These are phyloP conservation scores for Coemansia sp. DNA, from an alignment of 192 early-diverging fungal species.

Conservation along the genomic window DNA sequence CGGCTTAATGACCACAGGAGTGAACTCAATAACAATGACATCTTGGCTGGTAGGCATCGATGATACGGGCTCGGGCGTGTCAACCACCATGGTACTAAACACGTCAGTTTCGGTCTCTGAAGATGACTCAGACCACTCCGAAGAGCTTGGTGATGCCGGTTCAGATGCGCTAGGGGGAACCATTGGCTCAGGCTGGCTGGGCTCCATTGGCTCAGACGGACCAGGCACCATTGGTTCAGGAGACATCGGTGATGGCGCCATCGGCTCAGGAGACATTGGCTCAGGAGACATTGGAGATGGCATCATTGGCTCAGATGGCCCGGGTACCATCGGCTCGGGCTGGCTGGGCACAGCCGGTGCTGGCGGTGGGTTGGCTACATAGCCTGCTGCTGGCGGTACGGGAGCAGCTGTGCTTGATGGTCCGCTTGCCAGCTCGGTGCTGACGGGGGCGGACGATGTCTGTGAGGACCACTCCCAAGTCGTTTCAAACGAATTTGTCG, in stretches of 20 bases:
- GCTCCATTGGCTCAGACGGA: not conserved
- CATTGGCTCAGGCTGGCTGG: too few relatives aligned
- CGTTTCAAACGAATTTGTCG: not conserved
- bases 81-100: too few relatives aligned
- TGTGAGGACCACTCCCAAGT: not conserved
- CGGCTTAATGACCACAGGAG: constrained; percentile 7
- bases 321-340: constrained; percentile 1
- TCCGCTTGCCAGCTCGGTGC: too few relatives aligned
- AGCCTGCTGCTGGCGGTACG: constrained; percentile 11
- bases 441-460: not conserved
- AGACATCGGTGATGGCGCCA: too few relatives aligned
- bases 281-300: too few relatives aligned
- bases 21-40: constrained; percentile 24
- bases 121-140: too few relatives aligned
- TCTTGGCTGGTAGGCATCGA: too few relatives aligned
- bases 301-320: not conserved
- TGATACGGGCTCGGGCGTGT: too few relatives aligned
- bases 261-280: too few relatives aligned
- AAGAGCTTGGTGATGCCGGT: too few relatives aligned
- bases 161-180: too few relatives aligned
- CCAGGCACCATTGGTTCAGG: constrained; percentile 1
- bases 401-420: constrained; percentile 6
- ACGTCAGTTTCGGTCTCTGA: too few relatives aligned
- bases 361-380: constrained; percentile 28
- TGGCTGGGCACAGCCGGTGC: not conserved